These are phyloP conservation scores for Gaultheria prostrata DNA, from an alignment of 148 eudicot species.

Conservation along the genomic window DNA sequence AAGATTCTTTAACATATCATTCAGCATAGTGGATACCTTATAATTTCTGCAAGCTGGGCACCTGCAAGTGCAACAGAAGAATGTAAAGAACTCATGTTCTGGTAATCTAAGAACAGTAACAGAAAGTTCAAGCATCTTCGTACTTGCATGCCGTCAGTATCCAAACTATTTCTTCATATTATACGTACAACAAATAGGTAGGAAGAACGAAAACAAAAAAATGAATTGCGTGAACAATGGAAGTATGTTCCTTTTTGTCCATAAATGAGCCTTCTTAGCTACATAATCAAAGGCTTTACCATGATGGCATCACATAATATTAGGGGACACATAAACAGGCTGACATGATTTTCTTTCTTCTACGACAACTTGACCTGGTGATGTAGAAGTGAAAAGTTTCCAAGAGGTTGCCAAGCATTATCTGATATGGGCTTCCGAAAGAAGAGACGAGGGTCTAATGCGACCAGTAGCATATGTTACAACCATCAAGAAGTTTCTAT, in stretches of 20 bases:
- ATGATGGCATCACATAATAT: neutral
- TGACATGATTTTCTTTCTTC: neutral
- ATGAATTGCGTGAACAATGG: neutral
- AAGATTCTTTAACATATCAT: slow-evolving; percentile 5
- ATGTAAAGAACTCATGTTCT: slow-evolving; percentile 17
- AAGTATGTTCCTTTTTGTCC: neutral
- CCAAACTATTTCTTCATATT: slow-evolving; percentile 3
- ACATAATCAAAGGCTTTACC: neutral
- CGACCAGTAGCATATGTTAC: neutral
- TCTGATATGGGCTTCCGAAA: neutral
- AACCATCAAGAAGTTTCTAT: neutral
- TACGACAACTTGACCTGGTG: neutral
- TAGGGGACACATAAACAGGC: neutral
- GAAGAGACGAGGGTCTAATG: neutral
- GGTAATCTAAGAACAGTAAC: neutral
- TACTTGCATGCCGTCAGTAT: neutral
- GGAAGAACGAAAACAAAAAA: neutral
- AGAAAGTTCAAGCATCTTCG: neutral
- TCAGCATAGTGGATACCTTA: slow-evolving; percentile 47
- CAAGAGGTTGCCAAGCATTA: neutral
- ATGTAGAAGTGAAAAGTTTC: neutral
- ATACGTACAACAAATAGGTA: neutral
- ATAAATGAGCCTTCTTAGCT: neutral
- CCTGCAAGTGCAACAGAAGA: slow-evolving; percentile 50
- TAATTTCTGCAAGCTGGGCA: slow-evolving; percentile 98